phyloP scores from a whole-genome alignment of 192 early-diverging fungal species.

The Coemansia sp. region DNA sequence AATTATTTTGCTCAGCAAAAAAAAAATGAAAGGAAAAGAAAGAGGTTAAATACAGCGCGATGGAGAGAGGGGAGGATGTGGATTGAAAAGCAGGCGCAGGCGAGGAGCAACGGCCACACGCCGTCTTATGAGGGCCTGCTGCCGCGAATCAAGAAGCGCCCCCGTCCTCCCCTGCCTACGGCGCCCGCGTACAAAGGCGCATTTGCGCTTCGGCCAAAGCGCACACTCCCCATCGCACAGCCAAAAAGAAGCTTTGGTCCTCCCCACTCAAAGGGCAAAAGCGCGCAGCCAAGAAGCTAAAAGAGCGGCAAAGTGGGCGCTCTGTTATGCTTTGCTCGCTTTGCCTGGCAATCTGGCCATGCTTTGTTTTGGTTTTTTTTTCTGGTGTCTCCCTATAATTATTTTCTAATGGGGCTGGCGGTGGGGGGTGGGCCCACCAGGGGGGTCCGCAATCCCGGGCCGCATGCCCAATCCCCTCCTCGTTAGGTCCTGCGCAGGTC shows the following conservation, averaged over 20 bases:
- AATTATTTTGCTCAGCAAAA: constrained; percentile 56
- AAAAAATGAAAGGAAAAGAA: constrained; percentile 23
- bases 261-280: not conserved
- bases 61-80: constrained; percentile 2
- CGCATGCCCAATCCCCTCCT: constrained; percentile 16
- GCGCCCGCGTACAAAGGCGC: constrained; percentile 6
- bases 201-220: constrained; percentile 10
- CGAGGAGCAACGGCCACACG: too few species aligned
- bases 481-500: constrained; percentile 7
- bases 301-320: constrained; percentile 8
- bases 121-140: constrained; percentile 12
- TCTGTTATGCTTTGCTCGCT: constrained; percentile 8
- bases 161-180: constrained; percentile 6
- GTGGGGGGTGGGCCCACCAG: constrained; percentile 8
- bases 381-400: constrained; percentile 8
- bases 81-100: constrained; percentile 5
- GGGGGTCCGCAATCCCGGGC: constrained; percentile 12
- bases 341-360: not conserved
- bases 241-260: constrained; percentile 6
- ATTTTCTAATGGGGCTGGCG: not conserved
- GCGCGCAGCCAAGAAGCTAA: constrained; percentile 8
- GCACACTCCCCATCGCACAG: not conserved
- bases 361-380: constrained; percentile 28
- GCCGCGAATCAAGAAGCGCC: constrained; percentile 13
- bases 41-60: constrained; percentile 29